These are phyloP conservation scores for Wickerhamomyces ciferrii DNA, from an alignment of 805 yeast genomes.

Conservation along the genomic window DNA sequence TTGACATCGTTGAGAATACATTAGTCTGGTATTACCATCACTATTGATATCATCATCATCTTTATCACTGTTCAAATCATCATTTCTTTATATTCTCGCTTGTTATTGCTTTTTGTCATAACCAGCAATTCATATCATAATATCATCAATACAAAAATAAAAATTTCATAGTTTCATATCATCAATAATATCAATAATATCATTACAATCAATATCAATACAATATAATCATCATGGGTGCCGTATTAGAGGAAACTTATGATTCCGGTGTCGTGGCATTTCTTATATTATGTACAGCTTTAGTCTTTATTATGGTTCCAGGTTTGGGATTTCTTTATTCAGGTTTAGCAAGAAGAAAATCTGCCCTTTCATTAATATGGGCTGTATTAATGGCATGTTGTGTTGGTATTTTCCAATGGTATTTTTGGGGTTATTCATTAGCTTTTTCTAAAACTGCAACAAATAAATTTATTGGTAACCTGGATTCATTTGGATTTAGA, in stretches of 20 bases:
- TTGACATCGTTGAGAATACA: no score
- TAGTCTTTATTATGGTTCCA: constrained; percentile 90
- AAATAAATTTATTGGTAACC: constrained; percentile 83
- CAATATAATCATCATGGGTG: constrained; percentile 5
- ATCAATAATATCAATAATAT: not conserved
- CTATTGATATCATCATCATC: no score
- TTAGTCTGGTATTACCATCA: no score
- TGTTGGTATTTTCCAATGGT: constrained; percentile 86
- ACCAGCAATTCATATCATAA: no score
- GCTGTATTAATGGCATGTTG: constrained; percentile 67
- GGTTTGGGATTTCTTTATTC: constrained; percentile 91
- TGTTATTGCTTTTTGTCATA: no score
- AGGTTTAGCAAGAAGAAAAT: constrained; percentile 84
- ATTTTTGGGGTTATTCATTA: constrained; percentile 95
- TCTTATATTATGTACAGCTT: constrained; percentile 55
- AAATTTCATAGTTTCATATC: not conserved
- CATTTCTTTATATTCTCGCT: no score
- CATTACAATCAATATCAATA: no score
- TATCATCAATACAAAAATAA: no score
- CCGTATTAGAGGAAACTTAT: constrained; percentile 30
- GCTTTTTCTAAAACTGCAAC: constrained; percentile 80
- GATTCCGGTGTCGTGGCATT: constrained; percentile 44
- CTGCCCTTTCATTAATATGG: constrained; percentile 86
- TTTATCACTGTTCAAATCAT: no score
- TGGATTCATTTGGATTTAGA: constrained; percentile 77